Percentiles rank a stretch among this genome's conserved stretches.
Evolutionary conservation across 1,139 yeast genomes (phyloP).

Genomic region (Kodamaea fungicola): DNA sequence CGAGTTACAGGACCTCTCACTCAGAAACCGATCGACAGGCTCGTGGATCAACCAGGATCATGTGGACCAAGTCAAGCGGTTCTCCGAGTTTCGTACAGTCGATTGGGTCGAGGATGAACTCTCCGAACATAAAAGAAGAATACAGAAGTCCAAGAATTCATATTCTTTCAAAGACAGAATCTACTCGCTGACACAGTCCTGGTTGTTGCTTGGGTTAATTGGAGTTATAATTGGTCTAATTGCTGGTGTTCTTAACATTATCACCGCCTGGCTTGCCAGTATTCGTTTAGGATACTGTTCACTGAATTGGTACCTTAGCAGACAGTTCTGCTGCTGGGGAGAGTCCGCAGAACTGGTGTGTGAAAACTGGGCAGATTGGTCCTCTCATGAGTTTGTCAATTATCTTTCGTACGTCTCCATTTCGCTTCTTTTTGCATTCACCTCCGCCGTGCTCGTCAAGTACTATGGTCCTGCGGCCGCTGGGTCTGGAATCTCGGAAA

Average conservation of each 20-base stretch:
- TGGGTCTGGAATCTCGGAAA: constrained; percentile 96
- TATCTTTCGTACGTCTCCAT: constrained; percentile 58
- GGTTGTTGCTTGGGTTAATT: constrained; percentile 72
- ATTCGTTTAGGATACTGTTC: constrained; percentile 76
- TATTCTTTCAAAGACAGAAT: constrained; percentile 24
- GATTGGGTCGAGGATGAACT: constrained; percentile 86
- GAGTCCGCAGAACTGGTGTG: constrained; percentile 35
- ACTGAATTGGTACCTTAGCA: constrained; percentile 64
- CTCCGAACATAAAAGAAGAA: constrained; percentile 45
- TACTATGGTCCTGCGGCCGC: constrained; percentile 86
- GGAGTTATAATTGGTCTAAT: constrained; percentile 77
- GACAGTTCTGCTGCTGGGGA: constrained; percentile 80
- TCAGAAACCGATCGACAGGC: constrained; percentile 29
- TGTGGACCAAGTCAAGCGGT: constrained; percentile 39
- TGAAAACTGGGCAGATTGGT: constrained; percentile 56
- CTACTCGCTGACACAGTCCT: constrained; percentile 56
- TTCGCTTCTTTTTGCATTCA: constrained; percentile 58
- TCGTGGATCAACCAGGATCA: constrained; percentile 37
- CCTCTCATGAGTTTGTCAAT: constrained; percentile 38
- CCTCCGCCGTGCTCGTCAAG: constrained; percentile 68
- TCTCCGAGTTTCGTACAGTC: constrained; percentile 61
- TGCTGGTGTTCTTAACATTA: constrained; percentile 76
- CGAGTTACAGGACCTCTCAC: constrained; percentile 5
- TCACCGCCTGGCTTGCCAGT: constrained; percentile 85
- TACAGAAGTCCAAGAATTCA: constrained; percentile 18